Conservation (phyloP, 495 filamentous ascomycete species). For the Jackrogersella minutella region DNA sequence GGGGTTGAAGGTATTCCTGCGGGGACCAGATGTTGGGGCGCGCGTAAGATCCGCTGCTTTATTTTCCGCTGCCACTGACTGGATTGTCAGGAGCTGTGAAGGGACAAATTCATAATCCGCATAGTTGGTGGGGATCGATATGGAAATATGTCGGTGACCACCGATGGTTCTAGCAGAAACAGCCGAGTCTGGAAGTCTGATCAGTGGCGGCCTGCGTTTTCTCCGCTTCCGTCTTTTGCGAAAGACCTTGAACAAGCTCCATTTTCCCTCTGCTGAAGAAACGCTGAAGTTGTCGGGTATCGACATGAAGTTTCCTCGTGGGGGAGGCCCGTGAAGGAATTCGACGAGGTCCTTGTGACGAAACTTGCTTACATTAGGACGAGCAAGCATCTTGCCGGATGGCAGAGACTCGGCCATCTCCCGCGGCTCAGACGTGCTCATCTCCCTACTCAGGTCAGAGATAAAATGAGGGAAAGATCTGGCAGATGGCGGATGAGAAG, state of each 20-base stretch:
- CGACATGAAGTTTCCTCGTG: conserved; percentile 53
- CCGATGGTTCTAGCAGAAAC: conserved; percentile 51
- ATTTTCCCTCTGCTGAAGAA: conserved; percentile 31
- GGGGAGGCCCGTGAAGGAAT: conserved; percentile 54
- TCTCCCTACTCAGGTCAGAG: conserved; percentile 10
- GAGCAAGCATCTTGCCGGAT: conserved; percentile 29
- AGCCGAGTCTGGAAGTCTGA: conserved; percentile 57
- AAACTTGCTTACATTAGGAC: conserved; percentile 24
- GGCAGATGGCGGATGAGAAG: conserved; percentile 23
- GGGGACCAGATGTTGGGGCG: conserved; percentile 17
- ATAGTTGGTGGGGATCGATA: conserved; percentile 57
- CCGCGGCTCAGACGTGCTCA: conserved; percentile 1
- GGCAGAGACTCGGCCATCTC: conserved; percentile 6
- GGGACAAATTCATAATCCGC: conserved; percentile 8
- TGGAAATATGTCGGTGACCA: conserved; percentile 59
- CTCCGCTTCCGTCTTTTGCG: conserved; percentile 31
- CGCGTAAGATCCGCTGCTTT: conserved; percentile 14
- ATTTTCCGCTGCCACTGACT: conserved; percentile 9
- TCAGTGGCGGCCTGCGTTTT: conserved; percentile 30
- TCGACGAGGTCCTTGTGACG: conserved; percentile 47
- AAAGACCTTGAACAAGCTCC: conserved; percentile 41
- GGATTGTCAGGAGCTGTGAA: conserved; percentile 14
- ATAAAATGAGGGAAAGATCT: conserved; percentile 20
- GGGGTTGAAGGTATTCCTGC: conserved; percentile 34
- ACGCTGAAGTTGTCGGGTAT: conserved; percentile 41